Conservation (phyloP, 257 asterid species). For the Rehmannia glutinosa region DNA sequence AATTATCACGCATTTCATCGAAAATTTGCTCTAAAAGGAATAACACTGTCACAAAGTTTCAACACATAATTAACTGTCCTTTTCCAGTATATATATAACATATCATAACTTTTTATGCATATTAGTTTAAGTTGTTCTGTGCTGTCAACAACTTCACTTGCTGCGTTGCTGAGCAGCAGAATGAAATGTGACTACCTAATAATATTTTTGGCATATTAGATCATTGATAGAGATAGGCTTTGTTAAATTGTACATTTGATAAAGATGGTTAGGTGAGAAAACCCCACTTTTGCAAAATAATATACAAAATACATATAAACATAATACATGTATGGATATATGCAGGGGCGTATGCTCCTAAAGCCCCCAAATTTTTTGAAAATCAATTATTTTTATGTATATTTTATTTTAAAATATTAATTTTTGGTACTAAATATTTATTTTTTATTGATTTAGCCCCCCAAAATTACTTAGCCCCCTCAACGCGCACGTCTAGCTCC, state of each 20-base stretch:
- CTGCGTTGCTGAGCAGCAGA: constrained; percentile 9
- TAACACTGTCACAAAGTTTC: no score
- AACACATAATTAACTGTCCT: background rate
- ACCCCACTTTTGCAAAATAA: constrained; percentile 6
- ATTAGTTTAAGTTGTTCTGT: background rate
- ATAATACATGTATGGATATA: background rate
- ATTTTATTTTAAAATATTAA: no score
- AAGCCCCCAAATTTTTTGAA: no score
- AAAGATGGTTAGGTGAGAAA: constrained; percentile 17
- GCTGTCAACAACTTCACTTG: constrained; percentile 19
- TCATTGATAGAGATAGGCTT: constrained; percentile 23
- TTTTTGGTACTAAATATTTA: no score
- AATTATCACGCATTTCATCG: no score
- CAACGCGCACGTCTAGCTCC: no score
- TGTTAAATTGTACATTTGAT: background rate
- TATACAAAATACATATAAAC: background rate
- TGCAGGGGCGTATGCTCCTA: no score
- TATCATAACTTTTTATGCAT: background rate
- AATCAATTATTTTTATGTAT: no score
- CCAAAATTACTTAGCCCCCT: no score
- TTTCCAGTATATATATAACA: background rate
- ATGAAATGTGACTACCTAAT: constrained; percentile 20
- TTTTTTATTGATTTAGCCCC: no score
- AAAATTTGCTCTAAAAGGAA: no score
- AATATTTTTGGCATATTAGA: constrained; percentile 33